Evolutionary conservation across 495 filamentous ascomycete species (phyloP), one percentile per base, ranked within the genome.

Genomic region (Xylaria scruposa): DNA sequence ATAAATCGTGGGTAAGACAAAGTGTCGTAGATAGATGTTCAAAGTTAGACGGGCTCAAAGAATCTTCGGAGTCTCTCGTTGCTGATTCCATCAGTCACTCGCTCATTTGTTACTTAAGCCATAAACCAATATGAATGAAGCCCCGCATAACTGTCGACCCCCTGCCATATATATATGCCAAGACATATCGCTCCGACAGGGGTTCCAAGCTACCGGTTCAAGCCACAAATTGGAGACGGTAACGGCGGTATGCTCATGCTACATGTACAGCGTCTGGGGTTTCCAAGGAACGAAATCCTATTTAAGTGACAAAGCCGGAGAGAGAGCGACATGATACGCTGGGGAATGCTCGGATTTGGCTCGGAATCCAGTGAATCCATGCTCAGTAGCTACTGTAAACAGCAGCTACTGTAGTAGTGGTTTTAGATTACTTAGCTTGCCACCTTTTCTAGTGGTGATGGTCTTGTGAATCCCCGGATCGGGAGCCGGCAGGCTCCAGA

Each of bases 161-260:
- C 59, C 38, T 65, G 38, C 12, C 62, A n/a, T 26, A 17, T 13
- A 17, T n/a, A 44, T 15, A 65, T 47, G 62, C 62, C 21, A 44
- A 65, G 24, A 46, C 9, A 10, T 29, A 6, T n/a, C 15, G 42
- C 3, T 26, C 17, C 26, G 42, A 47, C 62, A 47, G 62, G 62
- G 42, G 62, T 49, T 46, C 62, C 62, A 33, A 65, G 62, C 62
- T 49, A 65, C 26, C 62, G 62, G 62, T 65, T 65, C 42, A 47
- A 65, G 42, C 62, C 15, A 29, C 29, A 29, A 38, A 33, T 63
- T 63, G 60, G 60, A 63, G 60, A 33, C 21, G 60, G 60, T 33
- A 44, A 42, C 33, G 33, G 36, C 60, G 60, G 15, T 33, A 63
- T 21, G 36, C 17, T 38, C 36, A 24, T 8, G 60, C 44, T 29